Evolutionary conservation across 1,284 basidiomycete species (phyloP).

Genomic region (Austroboletus sp.): DNA sequence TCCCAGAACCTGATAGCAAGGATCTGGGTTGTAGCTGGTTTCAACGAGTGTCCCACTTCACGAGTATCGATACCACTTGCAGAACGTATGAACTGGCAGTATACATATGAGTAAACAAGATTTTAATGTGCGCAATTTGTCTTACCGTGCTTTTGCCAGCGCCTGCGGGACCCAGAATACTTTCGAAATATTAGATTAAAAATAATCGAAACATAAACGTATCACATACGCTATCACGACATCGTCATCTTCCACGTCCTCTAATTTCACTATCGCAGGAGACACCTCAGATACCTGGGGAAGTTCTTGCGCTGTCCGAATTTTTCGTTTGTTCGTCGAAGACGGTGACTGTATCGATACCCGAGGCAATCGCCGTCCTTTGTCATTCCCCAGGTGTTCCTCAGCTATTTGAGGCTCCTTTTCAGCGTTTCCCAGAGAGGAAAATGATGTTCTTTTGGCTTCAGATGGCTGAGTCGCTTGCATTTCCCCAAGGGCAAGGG

Average conservation of each 20-base stretch:
- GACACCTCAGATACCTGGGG: not conserved
- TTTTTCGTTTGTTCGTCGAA: no score
- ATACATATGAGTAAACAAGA: not conserved
- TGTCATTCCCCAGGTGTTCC: no score
- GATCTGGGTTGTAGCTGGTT: slow-evolving; percentile 16
- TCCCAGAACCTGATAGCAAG: slow-evolving; percentile 7
- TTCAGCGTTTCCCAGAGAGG: no score
- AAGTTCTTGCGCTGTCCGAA: slow-evolving; percentile 3
- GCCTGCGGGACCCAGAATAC: slow-evolving; percentile 24
- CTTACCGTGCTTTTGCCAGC: slow-evolving; percentile 24
- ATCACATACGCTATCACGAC: slow-evolving; percentile 21
- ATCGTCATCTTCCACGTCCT: slow-evolving; percentile 8
- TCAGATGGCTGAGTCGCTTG: not conserved
- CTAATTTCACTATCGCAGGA: not conserved
- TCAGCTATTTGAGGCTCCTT: no score
- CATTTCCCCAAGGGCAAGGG: not conserved
- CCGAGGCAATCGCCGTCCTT: no score
- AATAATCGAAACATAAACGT: not conserved
- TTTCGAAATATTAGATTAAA: slow-evolving; percentile 1
- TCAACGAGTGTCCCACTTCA: slow-evolving; percentile 13
- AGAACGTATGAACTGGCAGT: slow-evolving; percentile 22
- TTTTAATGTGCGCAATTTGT: no score
- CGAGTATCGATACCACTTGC: slow-evolving; percentile 10
- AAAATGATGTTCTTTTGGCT: slow-evolving; percentile 6
- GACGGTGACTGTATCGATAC: no score